Conservation (phyloP, 78 protist genomes). For the Polysphondylium violaceum region DNA sequence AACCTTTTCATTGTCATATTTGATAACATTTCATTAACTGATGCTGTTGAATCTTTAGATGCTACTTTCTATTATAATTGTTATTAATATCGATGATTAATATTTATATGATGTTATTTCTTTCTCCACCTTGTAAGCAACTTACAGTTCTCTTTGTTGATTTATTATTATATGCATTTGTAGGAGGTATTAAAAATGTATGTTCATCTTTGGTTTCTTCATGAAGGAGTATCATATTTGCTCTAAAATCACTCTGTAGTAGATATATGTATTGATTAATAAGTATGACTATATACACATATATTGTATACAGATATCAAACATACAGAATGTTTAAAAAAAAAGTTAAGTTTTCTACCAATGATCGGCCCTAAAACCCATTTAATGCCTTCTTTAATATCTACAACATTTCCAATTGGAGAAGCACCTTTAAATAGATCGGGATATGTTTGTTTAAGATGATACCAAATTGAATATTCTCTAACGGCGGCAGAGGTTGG, state of each 20-base stretch:
- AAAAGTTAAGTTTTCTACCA: neutral
- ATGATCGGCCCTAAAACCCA: conserved; percentile 76
- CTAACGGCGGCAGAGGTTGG: conserved; percentile 32
- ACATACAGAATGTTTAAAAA: conserved; percentile 18
- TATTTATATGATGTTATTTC: neutral
- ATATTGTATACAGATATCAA: too few species aligned
- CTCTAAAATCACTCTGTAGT: conserved; percentile 46
- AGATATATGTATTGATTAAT: neutral
- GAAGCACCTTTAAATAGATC: neutral
- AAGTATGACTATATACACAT: neutral
- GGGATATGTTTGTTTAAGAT: conserved; percentile 1
- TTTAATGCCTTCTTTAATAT: conserved; percentile 71
- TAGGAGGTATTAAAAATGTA: neutral
- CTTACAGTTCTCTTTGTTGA: too few species aligned
- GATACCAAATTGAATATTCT: conserved; percentile 49
- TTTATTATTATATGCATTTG: too few species aligned
- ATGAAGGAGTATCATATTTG: conserved; percentile 28
- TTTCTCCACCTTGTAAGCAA: neutral
- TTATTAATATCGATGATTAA: neutral
- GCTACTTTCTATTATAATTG: too few species aligned
- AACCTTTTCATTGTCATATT: conserved; percentile 19
- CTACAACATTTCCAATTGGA: conserved; percentile 11
- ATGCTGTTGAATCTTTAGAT: neutral
- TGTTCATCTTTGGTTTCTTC: conserved; percentile 39
- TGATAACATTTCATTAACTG: neutral